Evolutionary conservation across 2,329 filamentous ascomycete genomes (phyloP).

Genomic region (Fusarium sp.): DNA sequence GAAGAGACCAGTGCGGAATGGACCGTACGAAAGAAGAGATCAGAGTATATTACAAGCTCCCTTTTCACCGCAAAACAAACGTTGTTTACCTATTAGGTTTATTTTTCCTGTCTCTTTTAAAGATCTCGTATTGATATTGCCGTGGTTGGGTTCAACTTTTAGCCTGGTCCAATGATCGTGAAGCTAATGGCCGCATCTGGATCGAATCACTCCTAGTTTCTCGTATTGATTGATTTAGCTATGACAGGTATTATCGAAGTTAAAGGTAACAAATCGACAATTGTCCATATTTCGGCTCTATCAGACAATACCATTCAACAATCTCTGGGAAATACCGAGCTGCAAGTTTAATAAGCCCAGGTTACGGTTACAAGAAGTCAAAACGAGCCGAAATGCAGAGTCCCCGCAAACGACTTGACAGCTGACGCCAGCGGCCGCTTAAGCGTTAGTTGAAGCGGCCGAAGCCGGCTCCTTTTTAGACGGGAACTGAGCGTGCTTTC

Average conservation of each 20-base stretch:
- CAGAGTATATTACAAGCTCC: conserved; percentile 2
- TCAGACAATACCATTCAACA: background rate
- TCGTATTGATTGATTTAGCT: conserved; percentile 3
- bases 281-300: background rate
- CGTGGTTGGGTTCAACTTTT: conserved; percentile 14
- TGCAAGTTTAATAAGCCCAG: background rate
- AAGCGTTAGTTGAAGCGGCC: conserved; percentile 16
- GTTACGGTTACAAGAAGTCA: background rate
- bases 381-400: conserved; percentile 15
- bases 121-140: conserved; percentile 38
- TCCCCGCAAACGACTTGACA: conserved; percentile 31
- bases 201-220: conserved; percentile 2
- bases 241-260: background rate
- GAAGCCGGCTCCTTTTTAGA: conserved; percentile 7
- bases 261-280: background rate
- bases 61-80: conserved; percentile 16
- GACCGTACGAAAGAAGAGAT: conserved; percentile 6
- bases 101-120: background rate
- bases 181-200: conserved; percentile 32
- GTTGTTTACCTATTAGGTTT: conserved; percentile 1
- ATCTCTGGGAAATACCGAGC: conserved; percentile 4
- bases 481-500: background rate
- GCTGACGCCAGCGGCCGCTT: conserved; percentile 15
- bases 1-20: conserved; percentile 29
- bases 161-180: conserved; percentile 30